A percentile compares a stretch with the other conserved stretches of the same genome.
phyloP scores from a whole-genome alignment of 2,329 filamentous ascomycete genomes.

The Apiospora kogelbergensis region DNA sequence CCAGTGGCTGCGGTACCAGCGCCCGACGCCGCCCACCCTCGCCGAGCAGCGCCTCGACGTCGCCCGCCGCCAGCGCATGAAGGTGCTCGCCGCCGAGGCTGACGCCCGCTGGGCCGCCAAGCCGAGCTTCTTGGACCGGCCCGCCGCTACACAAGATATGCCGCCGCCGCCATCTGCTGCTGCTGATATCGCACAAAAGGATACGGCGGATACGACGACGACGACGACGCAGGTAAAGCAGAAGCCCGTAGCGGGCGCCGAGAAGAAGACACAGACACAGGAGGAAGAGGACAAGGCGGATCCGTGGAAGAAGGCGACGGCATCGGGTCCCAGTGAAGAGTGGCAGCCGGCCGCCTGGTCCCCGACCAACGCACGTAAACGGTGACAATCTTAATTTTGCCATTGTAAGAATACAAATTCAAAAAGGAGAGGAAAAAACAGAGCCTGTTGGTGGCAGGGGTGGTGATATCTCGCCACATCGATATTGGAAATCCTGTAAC shows the following conservation, averaged over 20 bases:
- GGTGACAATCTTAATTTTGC: constrained; percentile 25
- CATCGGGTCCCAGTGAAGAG: constrained; percentile 55
- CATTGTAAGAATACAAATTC: constrained; percentile 3
- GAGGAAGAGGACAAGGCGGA: constrained; percentile 37
- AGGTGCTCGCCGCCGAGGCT: constrained; percentile 57
- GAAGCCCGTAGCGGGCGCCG: not conserved
- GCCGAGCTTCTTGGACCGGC: constrained; percentile 35
- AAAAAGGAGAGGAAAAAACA: not conserved
- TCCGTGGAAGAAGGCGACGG: constrained; percentile 58
- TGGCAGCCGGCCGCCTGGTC: constrained; percentile 69
- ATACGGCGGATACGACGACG: too few species aligned
- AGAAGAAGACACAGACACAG: constrained; percentile 14
- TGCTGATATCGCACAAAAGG: too few species aligned
- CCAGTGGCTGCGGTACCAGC: constrained; percentile 66
- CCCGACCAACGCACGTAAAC: constrained; percentile 41
- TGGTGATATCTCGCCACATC: not conserved
- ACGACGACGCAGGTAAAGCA: not conserved
- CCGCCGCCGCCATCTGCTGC: not conserved
- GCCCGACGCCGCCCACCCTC: constrained; percentile 53
- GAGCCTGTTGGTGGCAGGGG: not conserved
- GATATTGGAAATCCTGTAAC: not conserved
- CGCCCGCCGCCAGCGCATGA: constrained; percentile 51
- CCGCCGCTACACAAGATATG: not conserved
- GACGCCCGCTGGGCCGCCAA: constrained; percentile 66
- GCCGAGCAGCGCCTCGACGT: constrained; percentile 57